A percentile compares a stretch with the other conserved stretches of the same genome.
phyloP scores from a whole-genome alignment of 306 rosid species.

The Senna siamea region DNA sequence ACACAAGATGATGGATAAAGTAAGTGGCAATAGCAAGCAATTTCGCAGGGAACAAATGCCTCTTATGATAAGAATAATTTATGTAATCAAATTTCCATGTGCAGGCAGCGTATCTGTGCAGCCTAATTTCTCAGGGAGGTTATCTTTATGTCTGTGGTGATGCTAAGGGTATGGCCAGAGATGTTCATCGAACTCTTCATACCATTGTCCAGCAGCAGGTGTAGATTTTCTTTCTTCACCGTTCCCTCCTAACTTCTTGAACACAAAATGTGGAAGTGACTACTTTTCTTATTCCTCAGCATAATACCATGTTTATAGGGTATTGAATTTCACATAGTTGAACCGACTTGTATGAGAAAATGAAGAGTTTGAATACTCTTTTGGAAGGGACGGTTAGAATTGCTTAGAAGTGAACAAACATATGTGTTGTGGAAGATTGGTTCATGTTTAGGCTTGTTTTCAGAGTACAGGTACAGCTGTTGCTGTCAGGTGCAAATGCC shows the following conservation, averaged over 20 bases:
- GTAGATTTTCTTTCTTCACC: constrained; percentile 32
- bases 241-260: constrained; percentile 6
- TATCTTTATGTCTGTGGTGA: constrained; percentile 96
- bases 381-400: constrained; percentile 8
- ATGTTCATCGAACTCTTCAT: constrained; percentile 88
- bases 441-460: constrained; percentile 13
- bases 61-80: constrained; percentile 35
- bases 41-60: constrained; percentile 5
- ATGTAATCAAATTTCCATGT: constrained; percentile 34
- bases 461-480: not conserved
- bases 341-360: constrained; percentile 1
- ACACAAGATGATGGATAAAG: constrained; percentile 80
- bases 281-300: constrained; percentile 11
- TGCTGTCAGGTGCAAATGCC: not conserved
- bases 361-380: constrained; percentile 9
- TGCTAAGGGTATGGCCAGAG: constrained; percentile 97
- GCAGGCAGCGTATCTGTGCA: constrained; percentile 78
- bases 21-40: constrained; percentile 41
- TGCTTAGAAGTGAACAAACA: not conserved
- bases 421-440: constrained; percentile 16
- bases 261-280: not conserved
- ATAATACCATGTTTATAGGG: constrained; percentile 13
- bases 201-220: constrained; percentile 84
- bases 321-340: constrained; percentile 20
- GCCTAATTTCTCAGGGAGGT: constrained; percentile 73